Evolutionary conservation across 192 early-diverging fungal species (phyloP).

Genomic region (Phlyctochytrium planicorne): DNA sequence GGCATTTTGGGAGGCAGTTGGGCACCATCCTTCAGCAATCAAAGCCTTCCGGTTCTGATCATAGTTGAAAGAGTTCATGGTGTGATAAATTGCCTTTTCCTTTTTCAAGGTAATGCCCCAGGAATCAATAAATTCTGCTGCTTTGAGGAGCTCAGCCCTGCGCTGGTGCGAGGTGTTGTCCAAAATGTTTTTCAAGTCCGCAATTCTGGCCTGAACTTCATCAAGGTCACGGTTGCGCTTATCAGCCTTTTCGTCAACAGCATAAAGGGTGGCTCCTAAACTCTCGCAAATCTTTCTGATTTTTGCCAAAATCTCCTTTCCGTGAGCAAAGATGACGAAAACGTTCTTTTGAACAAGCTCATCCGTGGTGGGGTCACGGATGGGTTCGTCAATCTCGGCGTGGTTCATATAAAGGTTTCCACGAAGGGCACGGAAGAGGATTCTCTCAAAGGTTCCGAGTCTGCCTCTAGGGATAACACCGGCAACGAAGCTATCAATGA

Average conservation of each 20-base stretch:
- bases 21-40: conserved; percentile 99
- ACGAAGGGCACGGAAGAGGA: conserved; percentile 95
- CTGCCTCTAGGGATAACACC: conserved; percentile 87
- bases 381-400: conserved; percentile 93
- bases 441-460: conserved; percentile 88
- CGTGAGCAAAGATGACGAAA: conserved; percentile 98
- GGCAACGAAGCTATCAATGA: conserved; percentile 78
- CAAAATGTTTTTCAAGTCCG: conserved; percentile 84
- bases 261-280: conserved; percentile 92
- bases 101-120: conserved; percentile 94
- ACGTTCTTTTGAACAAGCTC: conserved; percentile 92
- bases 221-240: conserved; percentile 79
- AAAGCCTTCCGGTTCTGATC: conserved; percentile 89
- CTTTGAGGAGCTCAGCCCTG: conserved; percentile 76
- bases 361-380: conserved; percentile 88
- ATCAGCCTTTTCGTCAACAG: conserved; percentile 78
- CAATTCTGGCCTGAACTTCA: conserved; percentile 81
- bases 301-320: conserved; percentile 82
- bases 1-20: conserved; percentile 76
- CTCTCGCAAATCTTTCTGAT: conserved; percentile 93
- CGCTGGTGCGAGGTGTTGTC: conserved; percentile 84
- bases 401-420: conserved; percentile 97
- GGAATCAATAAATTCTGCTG: conserved; percentile 80
- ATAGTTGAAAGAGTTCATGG: conserved; percentile 95
- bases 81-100: conserved; percentile 97